Conservation (phyloP, 2,329 filamentous ascomycete species). For the Tricladium varicosporioides region DNA sequence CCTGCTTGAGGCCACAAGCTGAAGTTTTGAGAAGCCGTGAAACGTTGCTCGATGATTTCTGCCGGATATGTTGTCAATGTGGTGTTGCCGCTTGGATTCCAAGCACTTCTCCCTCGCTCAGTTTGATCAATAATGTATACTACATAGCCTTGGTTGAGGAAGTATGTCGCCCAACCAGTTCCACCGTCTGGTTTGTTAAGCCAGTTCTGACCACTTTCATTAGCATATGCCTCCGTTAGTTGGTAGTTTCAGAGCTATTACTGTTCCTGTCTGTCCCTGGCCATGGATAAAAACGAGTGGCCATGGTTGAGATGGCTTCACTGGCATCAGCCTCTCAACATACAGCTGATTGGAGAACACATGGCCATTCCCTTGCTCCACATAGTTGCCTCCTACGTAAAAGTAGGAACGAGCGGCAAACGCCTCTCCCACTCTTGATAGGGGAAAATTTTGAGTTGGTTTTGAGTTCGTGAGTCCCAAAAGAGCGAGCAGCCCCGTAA, state of each 20-base stretch:
- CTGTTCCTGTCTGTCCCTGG: slow-evolving; percentile 26
- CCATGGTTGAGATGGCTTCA: slow-evolving; percentile 12
- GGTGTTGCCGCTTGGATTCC: slow-evolving; percentile 17
- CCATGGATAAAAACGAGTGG: slow-evolving; percentile 30
- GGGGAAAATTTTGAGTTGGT: background rate
- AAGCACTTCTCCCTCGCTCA: slow-evolving; percentile 22
- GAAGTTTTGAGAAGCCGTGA: slow-evolving; percentile 27
- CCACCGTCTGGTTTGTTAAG: slow-evolving; percentile 47
- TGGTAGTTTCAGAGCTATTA: slow-evolving; percentile 5
- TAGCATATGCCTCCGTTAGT: too few relatives aligned
- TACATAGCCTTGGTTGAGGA: slow-evolving; percentile 43
- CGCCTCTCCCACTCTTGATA: background rate
- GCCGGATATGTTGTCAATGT: slow-evolving; percentile 15
- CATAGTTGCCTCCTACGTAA: slow-evolving; percentile 29
- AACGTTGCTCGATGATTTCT: slow-evolving; percentile 26
- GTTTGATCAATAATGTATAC: slow-evolving; percentile 41
- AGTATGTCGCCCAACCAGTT: slow-evolving; percentile 46
- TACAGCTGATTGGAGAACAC: slow-evolving; percentile 46
- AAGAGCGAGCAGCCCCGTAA: background rate
- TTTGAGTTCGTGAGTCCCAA: background rate
- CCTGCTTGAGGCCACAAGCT: slow-evolving; percentile 35
- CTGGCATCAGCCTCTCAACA: slow-evolving; percentile 47
- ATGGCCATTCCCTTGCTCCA: slow-evolving; percentile 10
- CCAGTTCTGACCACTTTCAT: slow-evolving; percentile 35
- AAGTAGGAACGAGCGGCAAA: slow-evolving; percentile 21